Conservation (phyloP, 495 filamentous ascomycete genomes). For the Aspergillus leporis region DNA sequence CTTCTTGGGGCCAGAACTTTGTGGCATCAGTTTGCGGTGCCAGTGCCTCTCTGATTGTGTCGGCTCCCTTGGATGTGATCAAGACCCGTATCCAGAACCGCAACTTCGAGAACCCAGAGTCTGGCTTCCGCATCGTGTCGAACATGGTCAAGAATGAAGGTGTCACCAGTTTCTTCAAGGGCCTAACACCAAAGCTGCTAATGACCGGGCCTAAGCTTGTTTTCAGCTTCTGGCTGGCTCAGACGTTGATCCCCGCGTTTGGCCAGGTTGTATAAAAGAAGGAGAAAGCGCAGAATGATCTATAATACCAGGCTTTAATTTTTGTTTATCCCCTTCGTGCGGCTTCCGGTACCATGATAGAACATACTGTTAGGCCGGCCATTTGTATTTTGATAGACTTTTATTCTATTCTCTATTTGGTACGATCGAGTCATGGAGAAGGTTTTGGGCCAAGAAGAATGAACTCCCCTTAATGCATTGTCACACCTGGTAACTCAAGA, state of each 20-base stretch:
- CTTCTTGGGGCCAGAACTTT: constrained; percentile 96
- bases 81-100: constrained; percentile 99
- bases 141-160: constrained; percentile 94
- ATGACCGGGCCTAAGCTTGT: constrained; percentile 99
- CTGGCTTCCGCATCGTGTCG: constrained; percentile 82
- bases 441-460: constrained; percentile 8
- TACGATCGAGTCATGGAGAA: constrained; percentile 9
- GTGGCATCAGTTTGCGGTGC: constrained; percentile 93
- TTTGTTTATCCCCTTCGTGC: not conserved
- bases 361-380: constrained; percentile 22
- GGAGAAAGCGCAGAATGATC: constrained; percentile 21
- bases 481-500: not conserved
- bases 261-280: constrained; percentile 55
- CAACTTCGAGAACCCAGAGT: constrained; percentile 97
- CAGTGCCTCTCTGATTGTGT: constrained; percentile 87
- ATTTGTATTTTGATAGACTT: constrained; percentile 24
- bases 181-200: constrained; percentile 90
- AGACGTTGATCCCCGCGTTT: constrained; percentile 82
- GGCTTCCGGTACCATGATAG: constrained; percentile 20
- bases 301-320: constrained; percentile 19
- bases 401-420: constrained; percentile 11
- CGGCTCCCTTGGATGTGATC: constrained; percentile 95
- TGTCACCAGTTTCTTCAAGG: constrained; percentile 90
- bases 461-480: constrained; percentile 23
- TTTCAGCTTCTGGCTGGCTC: constrained; percentile 99